These are phyloP conservation scores for Spergularia bocconei DNA, from an alignment of 148 eudicot species.

Conservation along the genomic window DNA sequence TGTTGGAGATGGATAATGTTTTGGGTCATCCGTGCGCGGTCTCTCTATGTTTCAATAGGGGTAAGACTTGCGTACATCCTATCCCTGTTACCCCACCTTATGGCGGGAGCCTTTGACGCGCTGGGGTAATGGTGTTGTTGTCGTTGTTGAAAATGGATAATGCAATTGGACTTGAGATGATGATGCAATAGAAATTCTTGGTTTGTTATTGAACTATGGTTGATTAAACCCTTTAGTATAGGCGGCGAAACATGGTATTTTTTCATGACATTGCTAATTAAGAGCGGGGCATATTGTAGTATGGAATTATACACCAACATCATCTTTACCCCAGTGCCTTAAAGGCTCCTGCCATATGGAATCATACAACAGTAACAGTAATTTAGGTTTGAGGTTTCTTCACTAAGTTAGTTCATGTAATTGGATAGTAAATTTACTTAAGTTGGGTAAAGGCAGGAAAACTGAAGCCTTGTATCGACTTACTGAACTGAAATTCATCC, in stretches of 20 bases:
- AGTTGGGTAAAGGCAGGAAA: neutral
- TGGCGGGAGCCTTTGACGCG: no score
- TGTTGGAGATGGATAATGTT: neutral
- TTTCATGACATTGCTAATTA: neutral
- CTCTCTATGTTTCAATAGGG: no score
- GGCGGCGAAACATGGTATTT: no score
- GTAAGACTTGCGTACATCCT: no score
- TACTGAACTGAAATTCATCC: no score
- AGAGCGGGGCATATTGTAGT: neutral
- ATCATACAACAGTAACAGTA: neutral
- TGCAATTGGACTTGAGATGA: neutral
- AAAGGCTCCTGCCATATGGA: no score
- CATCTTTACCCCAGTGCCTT: no score
- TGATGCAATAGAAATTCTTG: neutral
- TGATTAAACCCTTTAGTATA: no score
- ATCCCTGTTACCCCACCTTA: no score
- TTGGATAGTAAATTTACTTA: conserved; percentile 1
- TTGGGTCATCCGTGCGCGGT: no score
- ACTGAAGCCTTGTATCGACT: neutral
- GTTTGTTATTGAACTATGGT: neutral
- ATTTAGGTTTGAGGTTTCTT: neutral
- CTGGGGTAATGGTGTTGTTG: no score
- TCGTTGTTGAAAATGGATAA: neutral
- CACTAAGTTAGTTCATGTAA: neutral
- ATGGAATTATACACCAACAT: neutral